phyloP scores from a whole-genome alignment of 2,329 filamentous ascomycete genomes.

The Fusarium irregulare region DNA sequence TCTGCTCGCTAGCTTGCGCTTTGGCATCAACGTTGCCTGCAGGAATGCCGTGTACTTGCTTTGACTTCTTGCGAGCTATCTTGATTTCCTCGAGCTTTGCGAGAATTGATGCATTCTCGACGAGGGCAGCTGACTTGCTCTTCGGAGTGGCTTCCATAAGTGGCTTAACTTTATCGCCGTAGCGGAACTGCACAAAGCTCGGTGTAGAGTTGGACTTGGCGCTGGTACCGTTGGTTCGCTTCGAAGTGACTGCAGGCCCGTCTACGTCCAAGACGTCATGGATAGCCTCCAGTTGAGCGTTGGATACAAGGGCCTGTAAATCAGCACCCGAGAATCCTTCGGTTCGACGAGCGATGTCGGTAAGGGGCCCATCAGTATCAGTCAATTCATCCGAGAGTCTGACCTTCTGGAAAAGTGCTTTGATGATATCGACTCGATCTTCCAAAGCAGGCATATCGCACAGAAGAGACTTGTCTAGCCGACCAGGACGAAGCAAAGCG shows the following conservation, averaged over 20 bases:
- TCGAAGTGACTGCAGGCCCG: constrained; percentile 58
- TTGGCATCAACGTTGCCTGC: constrained; percentile 44
- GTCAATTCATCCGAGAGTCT: constrained; percentile 76
- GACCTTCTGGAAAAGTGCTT: constrained; percentile 84
- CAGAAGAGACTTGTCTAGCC: constrained; percentile 90
- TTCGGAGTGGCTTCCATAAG: constrained; percentile 57
- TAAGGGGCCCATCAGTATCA: constrained; percentile 65
- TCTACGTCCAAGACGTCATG: constrained; percentile 81
- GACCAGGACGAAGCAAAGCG: constrained; percentile 88
- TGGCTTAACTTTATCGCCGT: constrained; percentile 68
- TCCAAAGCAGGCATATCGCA: constrained; percentile 86
- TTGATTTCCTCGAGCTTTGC: constrained; percentile 87
- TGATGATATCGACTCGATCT: constrained; percentile 89
- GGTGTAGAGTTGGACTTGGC: constrained; percentile 50
- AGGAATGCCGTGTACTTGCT: constrained; percentile 49
- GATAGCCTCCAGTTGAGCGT: constrained; percentile 96
- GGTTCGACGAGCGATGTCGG: constrained; percentile 81
- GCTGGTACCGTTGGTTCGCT: constrained; percentile 51
- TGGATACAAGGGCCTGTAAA: constrained; percentile 93
- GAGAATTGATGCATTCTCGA: constrained; percentile 81
- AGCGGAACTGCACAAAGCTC: constrained; percentile 86
- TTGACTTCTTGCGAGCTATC: constrained; percentile 67
- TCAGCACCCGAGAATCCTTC: constrained; percentile 95
- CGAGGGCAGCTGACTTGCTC: constrained; percentile 67
- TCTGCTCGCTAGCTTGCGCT: constrained; percentile 53